Base-by-base conservation (phyloP, 2,329 filamentous ascomycete species). In the Cladosporium austrohemisphaericum region DNA sequence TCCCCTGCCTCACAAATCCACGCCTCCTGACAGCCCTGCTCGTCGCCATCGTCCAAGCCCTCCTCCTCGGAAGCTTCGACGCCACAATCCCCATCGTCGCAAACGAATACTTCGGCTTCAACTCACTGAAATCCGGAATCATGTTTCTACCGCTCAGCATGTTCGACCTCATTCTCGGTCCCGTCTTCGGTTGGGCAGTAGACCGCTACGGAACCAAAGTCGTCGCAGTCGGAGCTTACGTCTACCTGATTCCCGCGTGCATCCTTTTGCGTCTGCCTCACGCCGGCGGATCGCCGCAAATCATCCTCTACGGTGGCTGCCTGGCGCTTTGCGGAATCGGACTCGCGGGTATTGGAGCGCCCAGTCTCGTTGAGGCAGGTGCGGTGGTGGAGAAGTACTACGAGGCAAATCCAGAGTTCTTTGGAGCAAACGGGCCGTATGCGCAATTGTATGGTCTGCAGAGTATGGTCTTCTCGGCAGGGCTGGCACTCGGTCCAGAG, bases 391-490 rank as follows among this genome's bases (percentile, higher is more conserved):
- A 79, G 53, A 73, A 70, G 33, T 83, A 79, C 57, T 73, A 79
- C 52, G 68, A 73, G 37, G 74, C 73, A 1, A 84, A 83, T 49
- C 70, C 70, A 1, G 73, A 72, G 0, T 68, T 79, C 43, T 84
- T 83, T 55, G 77, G 78, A 1, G 64, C 69, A 1, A 69, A 76
- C 4, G 77, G 78, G 0, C 81, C 81, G 0, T 84, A 84, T 59
- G 81, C 81, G 2, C 83, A 85, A 63, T 69, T 85, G 0, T 86
- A 84, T 60, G 81, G 78, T 2, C 68, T 85, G 51, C 83, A 80
- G 57, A 80, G 76, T n/a, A 76, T 84, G 71, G 73, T 80, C 1
- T 85, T 82, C 62, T 78, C 76, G 52, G 65, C 71, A 0, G 83
- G 83, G 0, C 65, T 85, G 44, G 77, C 80, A 0, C 46, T 83